phyloP scores from a whole-genome alignment of 768 basidiomycete species.

The Collybiopsis confluens region DNA sequence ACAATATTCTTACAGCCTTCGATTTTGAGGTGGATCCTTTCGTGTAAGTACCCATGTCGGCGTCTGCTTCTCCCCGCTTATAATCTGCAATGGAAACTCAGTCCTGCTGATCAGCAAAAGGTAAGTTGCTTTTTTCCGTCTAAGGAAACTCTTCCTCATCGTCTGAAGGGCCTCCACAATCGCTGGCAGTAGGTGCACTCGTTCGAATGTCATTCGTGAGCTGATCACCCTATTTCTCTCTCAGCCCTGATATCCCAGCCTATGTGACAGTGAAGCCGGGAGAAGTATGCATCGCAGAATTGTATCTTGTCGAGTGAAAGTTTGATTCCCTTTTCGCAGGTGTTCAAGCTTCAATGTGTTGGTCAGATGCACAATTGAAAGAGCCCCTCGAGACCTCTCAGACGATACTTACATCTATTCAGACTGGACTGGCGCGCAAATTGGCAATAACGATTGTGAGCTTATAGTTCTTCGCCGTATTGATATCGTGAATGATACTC shows the following conservation, averaged over 20 bases:
- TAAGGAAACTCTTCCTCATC: neutral
- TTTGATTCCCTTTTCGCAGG: conserved; percentile 20
- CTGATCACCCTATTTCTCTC: neutral
- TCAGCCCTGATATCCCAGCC: conserved; percentile 48
- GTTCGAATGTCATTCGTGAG: neutral
- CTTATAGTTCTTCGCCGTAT: too few species aligned
- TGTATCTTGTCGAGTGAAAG: neutral
- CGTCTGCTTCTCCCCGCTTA: neutral
- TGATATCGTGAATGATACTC: too few species aligned
- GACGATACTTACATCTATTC: neutral
- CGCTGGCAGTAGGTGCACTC: conserved; percentile 1
- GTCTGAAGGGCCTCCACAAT: conserved; percentile 4
- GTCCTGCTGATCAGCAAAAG: conserved; percentile 66
- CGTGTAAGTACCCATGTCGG: conserved; percentile 36
- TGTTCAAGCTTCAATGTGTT: conserved; percentile 69
- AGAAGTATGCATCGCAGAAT: conserved; percentile 32
- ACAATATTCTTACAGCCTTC: neutral
- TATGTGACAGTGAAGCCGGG: conserved; percentile 60
- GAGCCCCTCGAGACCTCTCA: neutral
- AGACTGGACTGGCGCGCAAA: conserved; percentile 82
- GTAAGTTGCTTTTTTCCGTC: conserved; percentile 24
- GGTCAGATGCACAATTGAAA: conserved; percentile 31
- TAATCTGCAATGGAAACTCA: neutral
- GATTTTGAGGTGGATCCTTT: conserved; percentile 58
- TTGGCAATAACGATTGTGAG: conserved; percentile 70